Evolutionary conservation across 2,329 filamentous ascomycete genomes (phyloP).

Genomic region (Alternaria sp.): DNA sequence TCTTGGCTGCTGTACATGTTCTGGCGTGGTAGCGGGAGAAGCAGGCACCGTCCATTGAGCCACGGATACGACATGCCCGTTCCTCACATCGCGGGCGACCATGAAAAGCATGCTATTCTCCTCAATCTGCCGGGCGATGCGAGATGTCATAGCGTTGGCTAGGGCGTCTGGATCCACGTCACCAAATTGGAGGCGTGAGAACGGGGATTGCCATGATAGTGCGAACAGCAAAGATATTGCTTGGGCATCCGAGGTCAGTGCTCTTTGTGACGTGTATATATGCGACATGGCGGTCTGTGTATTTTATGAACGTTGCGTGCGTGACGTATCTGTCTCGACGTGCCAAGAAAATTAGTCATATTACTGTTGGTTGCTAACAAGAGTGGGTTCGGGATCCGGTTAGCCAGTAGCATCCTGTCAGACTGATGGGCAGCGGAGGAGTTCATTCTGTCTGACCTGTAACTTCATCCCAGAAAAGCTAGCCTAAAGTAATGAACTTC

Average conservation of each 20-base stretch:
- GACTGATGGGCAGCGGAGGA: neutral
- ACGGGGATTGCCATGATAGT: slow-evolving; percentile 37
- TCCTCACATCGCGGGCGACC: slow-evolving; percentile 21
- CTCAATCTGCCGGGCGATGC: slow-evolving; percentile 30
- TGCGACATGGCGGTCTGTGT: neutral
- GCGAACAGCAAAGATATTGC: slow-evolving; percentile 38
- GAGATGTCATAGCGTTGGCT: slow-evolving; percentile 29
- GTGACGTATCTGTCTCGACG: neutral
- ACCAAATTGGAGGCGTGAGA: slow-evolving; percentile 39
- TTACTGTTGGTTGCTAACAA: neutral
- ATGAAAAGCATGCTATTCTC: slow-evolving; percentile 16
- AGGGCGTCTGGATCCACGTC: slow-evolving; percentile 26
- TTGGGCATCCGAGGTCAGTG: neutral
- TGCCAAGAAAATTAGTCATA: neutral
- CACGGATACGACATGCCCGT: slow-evolving; percentile 27
- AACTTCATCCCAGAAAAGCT: too few species aligned
- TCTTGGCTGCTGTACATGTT: too few species aligned
- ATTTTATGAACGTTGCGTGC: neutral
- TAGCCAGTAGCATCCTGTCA: neutral
- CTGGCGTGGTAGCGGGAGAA: too few species aligned
- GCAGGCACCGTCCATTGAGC: slow-evolving; percentile 38
- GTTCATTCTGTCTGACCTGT: too few species aligned
- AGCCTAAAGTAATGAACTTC: too few species aligned
- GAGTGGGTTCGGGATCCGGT: neutral
- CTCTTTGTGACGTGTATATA: neutral